Evolutionary conservation across 345 rosid species (phyloP).

Genomic region (Mangifera indica): DNA sequence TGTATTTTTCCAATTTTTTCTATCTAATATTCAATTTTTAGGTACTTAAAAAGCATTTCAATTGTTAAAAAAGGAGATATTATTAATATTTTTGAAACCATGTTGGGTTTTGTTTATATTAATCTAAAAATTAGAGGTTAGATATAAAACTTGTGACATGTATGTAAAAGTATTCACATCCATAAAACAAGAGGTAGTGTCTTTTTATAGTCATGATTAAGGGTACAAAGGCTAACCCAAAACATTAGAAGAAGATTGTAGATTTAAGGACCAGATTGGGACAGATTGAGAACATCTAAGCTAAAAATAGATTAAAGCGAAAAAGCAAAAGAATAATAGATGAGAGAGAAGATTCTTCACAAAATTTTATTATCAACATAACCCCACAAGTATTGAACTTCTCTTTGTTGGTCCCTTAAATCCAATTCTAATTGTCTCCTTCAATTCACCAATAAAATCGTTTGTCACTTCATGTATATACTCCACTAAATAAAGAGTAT

Average conservation of each 20-base stretch:
- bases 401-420: background rate
- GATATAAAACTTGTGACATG: no score
- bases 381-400: background rate
- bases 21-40: no score
- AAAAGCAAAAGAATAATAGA: constrained; percentile 34
- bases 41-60: no score
- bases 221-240: background rate
- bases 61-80: no score
- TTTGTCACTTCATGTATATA: background rate
- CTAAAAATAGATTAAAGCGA: constrained; percentile 5
- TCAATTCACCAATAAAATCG: constrained; percentile 1
- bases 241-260: constrained; percentile 1
- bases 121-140: no score
- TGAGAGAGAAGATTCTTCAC: constrained; percentile 32
- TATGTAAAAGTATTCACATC: background rate
- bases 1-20: no score
- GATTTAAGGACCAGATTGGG: background rate
- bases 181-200: background rate
- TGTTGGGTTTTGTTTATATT: no score
- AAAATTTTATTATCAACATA: background rate
- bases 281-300: constrained; percentile 12
- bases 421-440: constrained; percentile 7
- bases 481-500: constrained; percentile 9
- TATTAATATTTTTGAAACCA: no score
- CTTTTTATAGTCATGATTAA: background rate